These are phyloP conservation scores for Brassica nigra DNA, from an alignment of 345 rosid genomes.

Conservation along the genomic window DNA sequence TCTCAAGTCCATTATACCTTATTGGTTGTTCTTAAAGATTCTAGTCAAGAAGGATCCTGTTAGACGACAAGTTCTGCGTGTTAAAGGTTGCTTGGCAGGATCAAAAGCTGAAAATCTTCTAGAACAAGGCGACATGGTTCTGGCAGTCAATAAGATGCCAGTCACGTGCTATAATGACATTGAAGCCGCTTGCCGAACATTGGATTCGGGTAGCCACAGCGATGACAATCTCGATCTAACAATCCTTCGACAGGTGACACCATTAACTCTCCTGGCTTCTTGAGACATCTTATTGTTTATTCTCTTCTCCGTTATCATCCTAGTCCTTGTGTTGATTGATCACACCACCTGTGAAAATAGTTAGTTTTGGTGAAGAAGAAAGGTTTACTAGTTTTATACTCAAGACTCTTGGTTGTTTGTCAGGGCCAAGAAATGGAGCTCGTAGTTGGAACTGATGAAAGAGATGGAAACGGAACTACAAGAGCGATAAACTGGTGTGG, in stretches of 20 bases:
- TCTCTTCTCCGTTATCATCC: background rate
- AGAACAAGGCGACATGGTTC: conserved; percentile 92
- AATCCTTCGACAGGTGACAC: conserved; percentile 75
- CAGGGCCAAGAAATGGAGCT: conserved; percentile 82
- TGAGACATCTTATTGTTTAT: conserved; percentile 2
- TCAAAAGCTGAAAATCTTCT: conserved; percentile 84
- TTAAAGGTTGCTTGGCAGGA: conserved; percentile 90
- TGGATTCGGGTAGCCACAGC: conserved; percentile 53
- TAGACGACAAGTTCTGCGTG: conserved; percentile 84
- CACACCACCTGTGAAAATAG: background rate
- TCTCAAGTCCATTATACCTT: background rate
- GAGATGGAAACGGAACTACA: conserved; percentile 91
- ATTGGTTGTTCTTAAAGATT: conserved; percentile 48
- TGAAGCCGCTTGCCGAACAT: conserved; percentile 74
- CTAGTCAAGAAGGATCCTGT: conserved; percentile 84
- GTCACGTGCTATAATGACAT: conserved; percentile 88
- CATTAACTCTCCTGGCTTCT: conserved; percentile 9
- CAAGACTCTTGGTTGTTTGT: conserved; percentile 27
- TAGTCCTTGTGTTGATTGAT: background rate
- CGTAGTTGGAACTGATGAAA: conserved; percentile 76
- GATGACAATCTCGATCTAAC: conserved; percentile 71
- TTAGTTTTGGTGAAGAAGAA: too few relatives aligned
- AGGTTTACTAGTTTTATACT: background rate
- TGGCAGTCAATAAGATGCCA: conserved; percentile 83
- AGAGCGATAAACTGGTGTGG: conserved; percentile 90